Conservation (phyloP, 1,139 yeast species). For the Pichia sp. region DNA sequence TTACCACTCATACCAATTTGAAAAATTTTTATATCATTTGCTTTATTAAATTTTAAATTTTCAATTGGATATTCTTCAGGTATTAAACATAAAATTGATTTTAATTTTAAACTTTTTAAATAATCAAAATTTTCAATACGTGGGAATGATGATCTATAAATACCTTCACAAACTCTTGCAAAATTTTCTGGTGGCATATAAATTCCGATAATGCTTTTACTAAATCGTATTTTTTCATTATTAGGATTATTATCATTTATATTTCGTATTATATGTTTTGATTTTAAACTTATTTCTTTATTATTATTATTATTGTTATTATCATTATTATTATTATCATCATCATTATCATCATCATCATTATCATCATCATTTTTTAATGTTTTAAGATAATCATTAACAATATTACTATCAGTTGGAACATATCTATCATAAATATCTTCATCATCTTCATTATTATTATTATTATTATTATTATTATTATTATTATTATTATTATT, state of each 20-base stretch:
- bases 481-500: slow-evolving; percentile 1
- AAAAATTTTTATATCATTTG: slow-evolving; percentile 59
- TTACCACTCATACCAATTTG: slow-evolving; percentile 95
- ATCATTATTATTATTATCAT: neutral
- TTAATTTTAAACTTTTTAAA: slow-evolving; percentile 51
- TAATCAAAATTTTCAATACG: slow-evolving; percentile 74
- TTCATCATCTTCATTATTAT: slow-evolving; percentile 17
- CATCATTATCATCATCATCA: neutral
- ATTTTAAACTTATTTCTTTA: neutral
- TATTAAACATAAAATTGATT: slow-evolving; percentile 73
- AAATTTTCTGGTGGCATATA: slow-evolving; percentile 84
- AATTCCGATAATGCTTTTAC: slow-evolving; percentile 11
- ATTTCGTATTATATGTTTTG: slow-evolving; percentile 2
- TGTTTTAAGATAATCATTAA: slow-evolving; percentile 16
- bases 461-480: slow-evolving; percentile 2
- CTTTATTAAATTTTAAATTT: slow-evolving; percentile 55
- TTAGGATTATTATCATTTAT: slow-evolving; percentile 1
- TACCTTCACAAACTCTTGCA: slow-evolving; percentile 70
- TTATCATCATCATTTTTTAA: slow-evolving; percentile 2
- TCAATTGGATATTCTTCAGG: slow-evolving; percentile 89
- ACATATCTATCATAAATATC: slow-evolving; percentile 27
- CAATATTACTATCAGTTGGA: slow-evolving; percentile 22
- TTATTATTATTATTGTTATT: neutral
- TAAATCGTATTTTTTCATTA: slow-evolving; percentile 10
- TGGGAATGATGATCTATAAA: slow-evolving; percentile 88